Percentiles rank a stretch among this genome's conserved stretches.
phyloP scores from a whole-genome alignment of 805 yeast genomes.

The Komagataella mondaviorum region DNA sequence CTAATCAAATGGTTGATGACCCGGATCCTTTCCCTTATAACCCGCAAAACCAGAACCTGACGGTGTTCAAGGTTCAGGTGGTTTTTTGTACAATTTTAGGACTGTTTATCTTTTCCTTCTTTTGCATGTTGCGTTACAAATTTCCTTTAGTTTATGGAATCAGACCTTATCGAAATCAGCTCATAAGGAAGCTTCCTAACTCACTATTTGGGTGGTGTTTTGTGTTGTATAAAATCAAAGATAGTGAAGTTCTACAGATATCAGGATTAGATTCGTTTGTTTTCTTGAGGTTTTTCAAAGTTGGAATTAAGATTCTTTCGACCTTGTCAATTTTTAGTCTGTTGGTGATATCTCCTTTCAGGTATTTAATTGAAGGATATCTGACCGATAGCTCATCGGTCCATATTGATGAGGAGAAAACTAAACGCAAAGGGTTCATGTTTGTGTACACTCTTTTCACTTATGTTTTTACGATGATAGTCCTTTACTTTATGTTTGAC shows the following conservation, averaged over 20 bases:
- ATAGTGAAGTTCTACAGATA: slow-evolving; percentile 37
- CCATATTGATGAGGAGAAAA: slow-evolving; percentile 13
- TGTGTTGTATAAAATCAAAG: slow-evolving; percentile 28
- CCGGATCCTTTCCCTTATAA: slow-evolving; percentile 13
- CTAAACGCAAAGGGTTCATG: slow-evolving; percentile 16
- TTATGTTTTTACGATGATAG: slow-evolving; percentile 34
- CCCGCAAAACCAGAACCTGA: slow-evolving; percentile 28
- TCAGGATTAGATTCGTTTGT: slow-evolving; percentile 50
- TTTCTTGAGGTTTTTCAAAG: slow-evolving; percentile 41
- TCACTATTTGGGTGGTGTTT: slow-evolving; percentile 41
- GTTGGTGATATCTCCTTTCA: slow-evolving; percentile 34
- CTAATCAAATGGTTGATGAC: background rate
- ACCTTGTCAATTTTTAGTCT: slow-evolving; percentile 32
- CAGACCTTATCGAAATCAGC: slow-evolving; percentile 31
- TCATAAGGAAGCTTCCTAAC: slow-evolving; percentile 30
- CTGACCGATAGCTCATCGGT: slow-evolving; percentile 21
- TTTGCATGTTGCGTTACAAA: slow-evolving; percentile 35
- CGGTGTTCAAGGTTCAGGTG: slow-evolving; percentile 45
- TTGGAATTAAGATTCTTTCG: slow-evolving; percentile 34
- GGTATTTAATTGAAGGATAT: slow-evolving; percentile 37
- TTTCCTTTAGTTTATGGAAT: slow-evolving; percentile 49
- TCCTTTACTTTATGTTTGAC: slow-evolving; percentile 28
- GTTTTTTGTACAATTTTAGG: slow-evolving; percentile 36
- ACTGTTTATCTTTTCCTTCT: slow-evolving; percentile 26
- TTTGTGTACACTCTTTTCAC: slow-evolving; percentile 45